Percentiles rank a stretch among this genome's conserved stretches.
phyloP scores from a whole-genome alignment of 129 eudicot species.

The Flaveria ramosissima region DNA sequence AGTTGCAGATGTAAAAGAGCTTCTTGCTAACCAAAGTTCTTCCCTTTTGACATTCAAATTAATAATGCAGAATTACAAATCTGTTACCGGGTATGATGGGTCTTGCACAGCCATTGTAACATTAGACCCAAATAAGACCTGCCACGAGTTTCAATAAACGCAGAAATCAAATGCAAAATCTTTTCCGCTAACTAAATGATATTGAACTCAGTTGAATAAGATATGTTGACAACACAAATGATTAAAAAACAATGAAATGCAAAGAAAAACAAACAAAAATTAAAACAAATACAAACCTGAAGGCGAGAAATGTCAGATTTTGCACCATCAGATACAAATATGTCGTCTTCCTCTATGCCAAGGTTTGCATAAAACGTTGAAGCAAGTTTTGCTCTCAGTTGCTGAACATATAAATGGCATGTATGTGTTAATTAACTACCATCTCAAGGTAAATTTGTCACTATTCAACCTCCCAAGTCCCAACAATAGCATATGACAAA shows the following conservation, averaged over 20 bases:
- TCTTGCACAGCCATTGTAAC: slow-evolving; percentile 96
- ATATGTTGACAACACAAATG: background rate
- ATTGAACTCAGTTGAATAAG: background rate
- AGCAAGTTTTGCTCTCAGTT: slow-evolving; percentile 81
- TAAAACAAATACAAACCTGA: slow-evolving; percentile 52
- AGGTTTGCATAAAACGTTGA: slow-evolving; percentile 65
- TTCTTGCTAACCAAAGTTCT: slow-evolving; percentile 1
- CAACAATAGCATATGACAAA: background rate
- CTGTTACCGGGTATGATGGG: slow-evolving; percentile 86
- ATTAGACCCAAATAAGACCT: slow-evolving; percentile 88
- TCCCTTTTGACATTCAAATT: slow-evolving; percentile 7
- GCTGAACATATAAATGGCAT: slow-evolving; percentile 39
- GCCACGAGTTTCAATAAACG: slow-evolving; percentile 26
- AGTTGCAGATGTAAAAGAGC: slow-evolving; percentile 10
- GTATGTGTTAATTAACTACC: slow-evolving; percentile 12
- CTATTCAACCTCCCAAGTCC: slow-evolving; percentile 7
- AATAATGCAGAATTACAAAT: slow-evolving; percentile 14
- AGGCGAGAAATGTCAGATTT: slow-evolving; percentile 94
- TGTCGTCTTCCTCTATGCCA: slow-evolving; percentile 86
- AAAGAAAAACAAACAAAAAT: slow-evolving; percentile 1
- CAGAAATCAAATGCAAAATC: slow-evolving; percentile 10
- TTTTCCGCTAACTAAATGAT: background rate
- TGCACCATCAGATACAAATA: slow-evolving; percentile 96
- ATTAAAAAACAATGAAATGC: background rate
- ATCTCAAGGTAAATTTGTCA: slow-evolving; percentile 3